Evolutionary conservation across 805 yeast genomes (phyloP).

Genomic region (Monosporozyma servazzii): DNA sequence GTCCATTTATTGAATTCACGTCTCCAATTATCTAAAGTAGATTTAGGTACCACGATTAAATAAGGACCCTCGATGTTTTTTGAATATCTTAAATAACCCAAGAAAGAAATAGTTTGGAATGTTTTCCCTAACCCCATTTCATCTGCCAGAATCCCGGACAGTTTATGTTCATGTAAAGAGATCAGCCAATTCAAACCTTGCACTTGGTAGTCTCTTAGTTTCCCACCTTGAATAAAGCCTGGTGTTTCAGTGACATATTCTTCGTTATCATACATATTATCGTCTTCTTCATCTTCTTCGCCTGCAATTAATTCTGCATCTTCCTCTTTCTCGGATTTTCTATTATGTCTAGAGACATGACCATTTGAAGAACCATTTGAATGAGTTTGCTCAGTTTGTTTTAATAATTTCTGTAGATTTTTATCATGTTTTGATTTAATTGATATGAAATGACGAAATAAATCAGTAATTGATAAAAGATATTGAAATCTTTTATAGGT

Average conservation of each 20-base stretch:
- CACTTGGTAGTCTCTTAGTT: conserved; percentile 79
- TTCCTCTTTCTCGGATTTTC: conserved; percentile 92
- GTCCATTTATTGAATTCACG: conserved; percentile 94
- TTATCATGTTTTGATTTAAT: conserved; percentile 73
- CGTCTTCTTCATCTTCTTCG: conserved; percentile 52
- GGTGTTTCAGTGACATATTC: conserved; percentile 83
- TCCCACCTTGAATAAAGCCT: conserved; percentile 58
- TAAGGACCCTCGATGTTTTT: conserved; percentile 82
- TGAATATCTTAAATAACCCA: conserved; percentile 77
- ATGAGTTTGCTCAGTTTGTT: conserved; percentile 43
- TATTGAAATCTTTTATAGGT: conserved; percentile 74
- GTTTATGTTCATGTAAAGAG: conserved; percentile 73
- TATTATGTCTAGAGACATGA: conserved; percentile 40
- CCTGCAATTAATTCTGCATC: conserved; percentile 85
- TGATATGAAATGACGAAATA: conserved; percentile 82
- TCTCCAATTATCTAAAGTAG: conserved; percentile 93
- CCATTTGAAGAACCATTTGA: conserved; percentile 18
- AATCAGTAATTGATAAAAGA: conserved; percentile 69
- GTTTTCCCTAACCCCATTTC: conserved; percentile 99
- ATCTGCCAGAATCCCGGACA: conserved; percentile 92
- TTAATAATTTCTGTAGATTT: conserved; percentile 50
- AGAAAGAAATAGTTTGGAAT: conserved; percentile 83
- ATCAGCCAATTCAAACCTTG: conserved; percentile 96
- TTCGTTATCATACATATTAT: conserved; percentile 30
- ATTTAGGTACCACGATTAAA: conserved; percentile 86